These are phyloP conservation scores for Delonix regia DNA, from an alignment of 306 rosid species.

Conservation along the genomic window DNA sequence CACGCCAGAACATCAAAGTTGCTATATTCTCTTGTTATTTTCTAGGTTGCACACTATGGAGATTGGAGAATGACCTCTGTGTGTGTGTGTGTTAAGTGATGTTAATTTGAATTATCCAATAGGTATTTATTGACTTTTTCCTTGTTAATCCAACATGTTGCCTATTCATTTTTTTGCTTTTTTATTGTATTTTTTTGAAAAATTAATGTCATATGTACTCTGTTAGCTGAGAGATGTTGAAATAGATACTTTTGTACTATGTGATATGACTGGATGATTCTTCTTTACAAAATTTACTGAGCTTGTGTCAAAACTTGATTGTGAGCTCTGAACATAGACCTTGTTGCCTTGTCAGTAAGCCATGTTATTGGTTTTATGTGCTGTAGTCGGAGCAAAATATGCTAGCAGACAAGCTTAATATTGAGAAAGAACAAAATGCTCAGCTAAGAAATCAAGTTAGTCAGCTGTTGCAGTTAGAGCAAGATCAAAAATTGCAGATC, in stretches of 20 bases:
- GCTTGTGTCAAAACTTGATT: constrained; percentile 7
- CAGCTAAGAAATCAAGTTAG: constrained; percentile 83
- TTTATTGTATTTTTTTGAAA: constrained; percentile 1
- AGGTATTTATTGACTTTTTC: neutral
- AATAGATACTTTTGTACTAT: constrained; percentile 5
- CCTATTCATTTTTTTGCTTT: neutral
- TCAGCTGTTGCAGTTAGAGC: constrained; percentile 72
- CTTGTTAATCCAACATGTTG: neutral
- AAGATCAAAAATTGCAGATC: constrained; percentile 65
- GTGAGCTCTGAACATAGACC: constrained; percentile 21
- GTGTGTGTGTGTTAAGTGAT: neutral
- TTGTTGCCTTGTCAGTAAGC: constrained; percentile 28
- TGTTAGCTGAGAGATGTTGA: constrained; percentile 9
- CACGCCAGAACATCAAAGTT: neutral
- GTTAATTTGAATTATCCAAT: neutral
- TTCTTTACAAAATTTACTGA: neutral
- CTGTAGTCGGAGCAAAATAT: constrained; percentile 70
- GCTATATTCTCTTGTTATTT: constrained; percentile 1
- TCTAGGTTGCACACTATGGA: neutral
- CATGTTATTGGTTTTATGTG: constrained; percentile 34
- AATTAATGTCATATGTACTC: neutral
- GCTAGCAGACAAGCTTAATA: constrained; percentile 64
- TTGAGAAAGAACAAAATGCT: constrained; percentile 76
- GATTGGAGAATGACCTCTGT: neutral
- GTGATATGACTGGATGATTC: neutral